Percentiles rank a stretch among this genome's conserved stretches.
Evolutionary conservation across 768 basidiomycete species (phyloP).

Genomic region (Rubroboletus pulcherrimus): DNA sequence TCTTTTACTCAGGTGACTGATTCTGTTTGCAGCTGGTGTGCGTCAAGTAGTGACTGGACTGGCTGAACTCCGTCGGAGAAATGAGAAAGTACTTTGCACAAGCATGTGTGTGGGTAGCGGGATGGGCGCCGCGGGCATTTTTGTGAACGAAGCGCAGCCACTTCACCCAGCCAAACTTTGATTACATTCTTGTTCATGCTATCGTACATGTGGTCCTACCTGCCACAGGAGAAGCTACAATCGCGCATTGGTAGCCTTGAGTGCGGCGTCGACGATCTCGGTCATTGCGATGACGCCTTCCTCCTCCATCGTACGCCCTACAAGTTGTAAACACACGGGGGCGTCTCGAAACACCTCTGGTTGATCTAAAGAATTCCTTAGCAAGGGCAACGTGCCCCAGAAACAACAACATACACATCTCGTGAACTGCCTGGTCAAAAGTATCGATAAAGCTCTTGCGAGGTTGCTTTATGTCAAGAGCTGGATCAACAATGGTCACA

Average conservation of each 20-base stretch:
- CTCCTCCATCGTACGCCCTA: slow-evolving; percentile 70
- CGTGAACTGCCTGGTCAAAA: slow-evolving; percentile 47
- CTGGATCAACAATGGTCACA: slow-evolving; percentile 55
- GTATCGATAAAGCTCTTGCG: slow-evolving; percentile 45
- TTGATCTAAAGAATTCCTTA: slow-evolving; percentile 41
- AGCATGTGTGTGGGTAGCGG: slow-evolving; percentile 83
- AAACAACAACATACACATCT: slow-evolving; percentile 45
- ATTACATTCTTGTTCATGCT: background rate
- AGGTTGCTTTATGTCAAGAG: slow-evolving; percentile 45
- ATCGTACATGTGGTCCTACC: background rate
- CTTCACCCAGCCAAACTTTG: slow-evolving; percentile 24
- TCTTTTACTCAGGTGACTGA: slow-evolving; percentile 11
- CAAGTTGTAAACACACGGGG: slow-evolving; percentile 62
- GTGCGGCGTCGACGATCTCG: slow-evolving; percentile 57
- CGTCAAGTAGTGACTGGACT: slow-evolving; percentile 89
- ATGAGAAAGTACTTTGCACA: slow-evolving; percentile 71
- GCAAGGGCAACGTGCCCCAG: background rate
- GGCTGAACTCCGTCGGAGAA: slow-evolving; percentile 68
- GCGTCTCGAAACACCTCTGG: slow-evolving; percentile 53
- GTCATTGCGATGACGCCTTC: slow-evolving; percentile 70
- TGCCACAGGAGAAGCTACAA: background rate
- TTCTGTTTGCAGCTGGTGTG: slow-evolving; percentile 56
- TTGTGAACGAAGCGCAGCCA: slow-evolving; percentile 60
- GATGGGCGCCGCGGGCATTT: slow-evolving; percentile 82
- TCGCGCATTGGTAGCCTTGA: slow-evolving; percentile 28